Base-by-base conservation (phyloP, 78 protist genomes). In the Dictyostelium firmibasis region DNA sequence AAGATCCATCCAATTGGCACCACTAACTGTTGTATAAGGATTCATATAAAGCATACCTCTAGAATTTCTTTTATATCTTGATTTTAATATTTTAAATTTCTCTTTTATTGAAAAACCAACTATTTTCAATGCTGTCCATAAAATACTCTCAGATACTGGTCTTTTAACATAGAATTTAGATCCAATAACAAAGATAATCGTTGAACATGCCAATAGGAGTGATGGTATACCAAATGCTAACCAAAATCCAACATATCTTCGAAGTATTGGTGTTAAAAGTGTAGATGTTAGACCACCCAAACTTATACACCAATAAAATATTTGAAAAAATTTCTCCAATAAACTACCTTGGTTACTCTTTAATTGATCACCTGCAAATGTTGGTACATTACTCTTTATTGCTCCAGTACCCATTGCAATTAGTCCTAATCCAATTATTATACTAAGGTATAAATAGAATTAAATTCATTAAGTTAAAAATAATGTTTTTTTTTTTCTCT, bases 391-490 rank as follows among this genome's bases (percentile, higher is more conserved):
- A 23, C 86, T 85, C 75, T 92, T 81, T 6, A 86, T 78, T 50
- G 97, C 98, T 9, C 98, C 98, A 1, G 98, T 97, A 72, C 98
- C 97, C 4, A 96, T 16, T 5, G 97, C 97, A 25, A 97, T 82
- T 38, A 97, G 50, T 1, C 23, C 35, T 14, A 97, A 76, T 31
- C 97, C 98, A 38, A 86, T 20, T 23, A 70, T 16, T 8, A 78
- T 29, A 11, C 77, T 50, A 50, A n/a, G n/a, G n/a, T n/a, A n/a
- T n/a, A n/a, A n/a, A n/a, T 41, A 41, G 9, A 41, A 41, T 1
- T 50, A 16, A 41, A 9, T 44, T 44, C 0, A 44, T 44, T 8
- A 9, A 44, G 7, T 38, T 4, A 38, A 4, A 38, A 38, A 38
- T 4, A 38, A 38, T 38, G 4, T 44, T 20, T 57, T 57, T 20